Evolutionary conservation across 108 stramenopile species (phyloP).

Genomic region (Nitzschia palea): DNA sequence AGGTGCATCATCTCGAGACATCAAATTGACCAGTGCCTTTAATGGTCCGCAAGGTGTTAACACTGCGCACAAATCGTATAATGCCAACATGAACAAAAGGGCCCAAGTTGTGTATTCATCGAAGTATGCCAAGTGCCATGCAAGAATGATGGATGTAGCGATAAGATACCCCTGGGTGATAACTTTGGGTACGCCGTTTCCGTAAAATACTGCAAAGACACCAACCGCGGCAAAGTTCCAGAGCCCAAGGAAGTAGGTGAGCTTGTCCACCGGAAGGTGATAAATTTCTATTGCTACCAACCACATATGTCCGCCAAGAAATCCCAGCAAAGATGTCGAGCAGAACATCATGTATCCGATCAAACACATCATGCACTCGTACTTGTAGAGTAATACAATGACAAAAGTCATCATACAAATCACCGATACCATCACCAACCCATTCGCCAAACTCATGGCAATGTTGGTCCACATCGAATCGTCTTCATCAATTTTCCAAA

Average conservation of each 20-base stretch:
- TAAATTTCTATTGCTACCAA: slow-evolving; percentile 80
- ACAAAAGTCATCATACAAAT: slow-evolving; percentile 90
- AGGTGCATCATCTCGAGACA: slow-evolving; percentile 89
- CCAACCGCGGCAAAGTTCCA: slow-evolving; percentile 95
- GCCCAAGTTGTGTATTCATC: slow-evolving; percentile 95
- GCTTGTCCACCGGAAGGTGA: slow-evolving; percentile 81
- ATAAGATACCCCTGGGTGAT: slow-evolving; percentile 93
- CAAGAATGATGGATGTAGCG: slow-evolving; percentile 89
- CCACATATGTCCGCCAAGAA: slow-evolving; percentile 77
- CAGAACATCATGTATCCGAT: slow-evolving; percentile 92
- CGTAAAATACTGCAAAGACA: slow-evolving; percentile 90
- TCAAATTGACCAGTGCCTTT: slow-evolving; percentile 81
- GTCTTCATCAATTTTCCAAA: slow-evolving; percentile 54
- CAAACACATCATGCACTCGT: slow-evolving; percentile 86
- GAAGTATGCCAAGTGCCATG: slow-evolving; percentile 92
- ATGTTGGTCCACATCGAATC: slow-evolving; percentile 46
- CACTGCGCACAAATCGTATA: slow-evolving; percentile 98
- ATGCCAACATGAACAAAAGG: slow-evolving; percentile 89
- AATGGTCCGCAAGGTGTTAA: slow-evolving; percentile 96
- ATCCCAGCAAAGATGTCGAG: slow-evolving; percentile 77
- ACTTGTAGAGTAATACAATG: slow-evolving; percentile 90
- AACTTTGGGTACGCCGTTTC: slow-evolving; percentile 80
- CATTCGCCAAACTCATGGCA: slow-evolving; percentile 86
- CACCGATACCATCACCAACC: slow-evolving; percentile 86
- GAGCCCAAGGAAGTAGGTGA: slow-evolving; percentile 76